Conservation (phyloP, 345 rosid genomes). For the Gynandropsis gynandra region DNA sequence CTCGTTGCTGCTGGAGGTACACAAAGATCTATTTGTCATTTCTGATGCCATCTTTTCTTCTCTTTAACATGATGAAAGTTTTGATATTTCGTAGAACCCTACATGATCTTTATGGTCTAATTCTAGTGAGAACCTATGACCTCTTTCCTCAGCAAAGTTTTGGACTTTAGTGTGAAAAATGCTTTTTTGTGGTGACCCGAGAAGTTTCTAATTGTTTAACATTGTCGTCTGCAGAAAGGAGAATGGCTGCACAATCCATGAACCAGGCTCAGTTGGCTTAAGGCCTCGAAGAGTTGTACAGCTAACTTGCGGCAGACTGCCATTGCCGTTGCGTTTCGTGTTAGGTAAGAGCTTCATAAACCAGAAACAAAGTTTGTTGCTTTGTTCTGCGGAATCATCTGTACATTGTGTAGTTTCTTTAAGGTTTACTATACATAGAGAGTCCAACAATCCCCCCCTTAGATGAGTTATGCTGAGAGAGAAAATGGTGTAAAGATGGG, state of each 20-base stretch:
- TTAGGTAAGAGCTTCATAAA: slow-evolving; percentile 35
- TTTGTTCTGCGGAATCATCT: slow-evolving; percentile 36
- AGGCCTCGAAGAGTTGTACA: slow-evolving; percentile 49
- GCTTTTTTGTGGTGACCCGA: too few relatives aligned
- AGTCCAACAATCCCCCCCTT: slow-evolving; percentile 24
- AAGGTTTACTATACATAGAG: slow-evolving; percentile 42
- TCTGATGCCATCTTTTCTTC: not conserved
- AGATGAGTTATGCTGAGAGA: slow-evolving; percentile 28
- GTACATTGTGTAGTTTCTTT: slow-evolving; percentile 70
- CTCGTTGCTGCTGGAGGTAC: slow-evolving; percentile 85
- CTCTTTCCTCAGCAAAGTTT: too few relatives aligned
- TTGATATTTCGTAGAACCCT: too few relatives aligned
- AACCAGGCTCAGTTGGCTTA: slow-evolving; percentile 36
- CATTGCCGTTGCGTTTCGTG: slow-evolving; percentile 34
- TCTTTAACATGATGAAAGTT: not conserved
- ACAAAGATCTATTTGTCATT: not conserved
- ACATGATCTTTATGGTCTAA: too few relatives aligned
- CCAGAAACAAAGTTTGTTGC: slow-evolving; percentile 44
- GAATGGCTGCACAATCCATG: slow-evolving; percentile 48
- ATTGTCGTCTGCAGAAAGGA: slow-evolving; percentile 47
- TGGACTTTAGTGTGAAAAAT: too few relatives aligned
- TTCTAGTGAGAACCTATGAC: too few relatives aligned
- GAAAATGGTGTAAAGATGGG: slow-evolving; percentile 46
- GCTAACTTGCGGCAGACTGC: slow-evolving; percentile 52
- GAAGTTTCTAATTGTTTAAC: not conserved